A percentile compares a stretch with the other conserved stretches of the same genome.
These are phyloP conservation scores for Cystofilobasidium bisporidii DNA, from an alignment of 768 basidiomycete genomes.

Conservation along the genomic window DNA sequence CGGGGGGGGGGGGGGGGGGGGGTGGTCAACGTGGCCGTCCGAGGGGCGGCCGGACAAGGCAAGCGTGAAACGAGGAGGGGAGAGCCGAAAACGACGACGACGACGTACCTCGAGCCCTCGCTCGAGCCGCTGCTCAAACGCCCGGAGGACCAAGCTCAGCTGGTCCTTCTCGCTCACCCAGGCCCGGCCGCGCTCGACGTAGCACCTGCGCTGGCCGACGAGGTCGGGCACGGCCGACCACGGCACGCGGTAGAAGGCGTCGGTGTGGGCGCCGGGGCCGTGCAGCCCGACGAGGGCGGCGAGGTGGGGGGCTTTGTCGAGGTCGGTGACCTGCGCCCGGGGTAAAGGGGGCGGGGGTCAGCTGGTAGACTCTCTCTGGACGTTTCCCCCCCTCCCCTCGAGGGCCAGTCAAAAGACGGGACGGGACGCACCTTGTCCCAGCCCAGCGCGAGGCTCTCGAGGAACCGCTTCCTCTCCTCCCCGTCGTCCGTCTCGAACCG, in stretches of 20 bases:
- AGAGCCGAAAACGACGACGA: too few species aligned
- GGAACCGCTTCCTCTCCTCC: conserved; percentile 51
- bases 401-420: too few species aligned
- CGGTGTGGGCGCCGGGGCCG: conserved; percentile 35
- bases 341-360: neutral
- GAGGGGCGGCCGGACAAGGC: conserved; percentile 16
- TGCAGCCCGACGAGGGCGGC: conserved; percentile 50
- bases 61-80: neutral
- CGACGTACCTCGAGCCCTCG: conserved; percentile 61
- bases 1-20: too few species aligned
- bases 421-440: conserved; percentile 37
- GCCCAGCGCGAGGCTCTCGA: conserved; percentile 45
- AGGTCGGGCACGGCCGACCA: conserved; percentile 95
- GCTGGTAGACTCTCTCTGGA: too few species aligned
- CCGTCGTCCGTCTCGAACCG: conserved; percentile 60
- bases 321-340: conserved; percentile 47
- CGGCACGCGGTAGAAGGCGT: conserved; percentile 80
- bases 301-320: conserved; percentile 50
- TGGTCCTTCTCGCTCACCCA: conserved; percentile 70
- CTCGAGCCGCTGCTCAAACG: conserved; percentile 64
- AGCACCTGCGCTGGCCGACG: conserved; percentile 68
- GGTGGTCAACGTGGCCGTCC: neutral
- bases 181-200: conserved; percentile 71
- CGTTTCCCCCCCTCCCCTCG: too few species aligned
- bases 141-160: conserved; percentile 76